Evolutionary conservation across 352 stramenopile genomes (phyloP), one percentile per base, ranked within the genome.

Genomic region (Stramenopiles sp.): DNA sequence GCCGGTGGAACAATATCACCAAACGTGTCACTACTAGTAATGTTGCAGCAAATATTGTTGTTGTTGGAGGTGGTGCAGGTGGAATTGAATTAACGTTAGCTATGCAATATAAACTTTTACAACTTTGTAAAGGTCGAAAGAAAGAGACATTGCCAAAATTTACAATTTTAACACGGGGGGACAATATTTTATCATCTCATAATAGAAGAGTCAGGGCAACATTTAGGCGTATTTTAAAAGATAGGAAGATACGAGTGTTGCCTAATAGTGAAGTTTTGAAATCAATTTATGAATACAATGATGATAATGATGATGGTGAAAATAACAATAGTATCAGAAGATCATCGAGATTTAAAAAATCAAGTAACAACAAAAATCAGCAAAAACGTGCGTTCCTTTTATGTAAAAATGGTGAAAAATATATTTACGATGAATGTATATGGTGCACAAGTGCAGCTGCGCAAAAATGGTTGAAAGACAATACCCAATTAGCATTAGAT

Each of bases 11-110:
- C 13, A n/a, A 76, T 0, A 79, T 90, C n/a, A 38, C 87, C 30
- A 73, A 86, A 33, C 78, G 73, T 30, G 74, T 88, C 23, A 32
- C 73, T 63, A n/a, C 83, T 1, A 7, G 27, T 13, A 63, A 0
- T 13, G 30, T 63, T 7, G 1, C 0, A 43, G 0, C 86, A 30
- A 53, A 80, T 43, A 69, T 89, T 1, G 79, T 85, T 23, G 83
- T 89, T 0, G 87, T 91, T 30, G 86, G 87, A 23, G 86, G 83
- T 38, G 86, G 87, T 31, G 87, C 84, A 27, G 86, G 85, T 23
- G 87, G 86, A 6, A 82, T 91, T 31, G 87, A 90, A 79, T 82
- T 90, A 7, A 78, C 81, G 0, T 80, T 90, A 30, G 73, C 80
- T 33, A 82, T 90, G 80, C 86, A 87, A 78, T 74, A 84, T 33